Percentiles rank a stretch among this genome's conserved stretches.
Evolutionary conservation across 192 early-diverging fungal species (phyloP).

Genomic region (Thamnidium elegans): DNA sequence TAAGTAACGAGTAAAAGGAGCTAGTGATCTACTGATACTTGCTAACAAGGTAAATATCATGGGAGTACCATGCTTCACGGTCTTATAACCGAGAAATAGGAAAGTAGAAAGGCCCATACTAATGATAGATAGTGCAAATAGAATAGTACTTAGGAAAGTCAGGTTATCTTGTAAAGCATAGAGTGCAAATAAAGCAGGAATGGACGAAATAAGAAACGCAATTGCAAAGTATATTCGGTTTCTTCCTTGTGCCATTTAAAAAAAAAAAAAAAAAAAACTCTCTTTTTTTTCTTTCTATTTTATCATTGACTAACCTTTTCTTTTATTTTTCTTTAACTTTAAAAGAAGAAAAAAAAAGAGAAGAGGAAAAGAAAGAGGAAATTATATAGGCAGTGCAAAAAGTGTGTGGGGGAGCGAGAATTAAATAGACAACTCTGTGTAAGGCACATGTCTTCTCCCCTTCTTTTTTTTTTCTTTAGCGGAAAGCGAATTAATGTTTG

Average conservation of each 20-base stretch:
- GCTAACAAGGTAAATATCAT: slow-evolving; percentile 17
- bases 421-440: no score
- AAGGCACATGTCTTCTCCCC: no score
- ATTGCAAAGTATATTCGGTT: slow-evolving; percentile 32
- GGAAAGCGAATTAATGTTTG: no score
- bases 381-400: no score
- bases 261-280: no score
- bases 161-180: slow-evolving; percentile 16
- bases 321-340: no score
- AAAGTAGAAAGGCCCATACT: slow-evolving; percentile 15
- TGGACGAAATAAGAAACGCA: slow-evolving; percentile 5
- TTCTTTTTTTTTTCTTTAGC: no score
- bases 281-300: no score
- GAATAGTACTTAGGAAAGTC: slow-evolving; percentile 16
- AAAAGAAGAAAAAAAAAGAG: no score
- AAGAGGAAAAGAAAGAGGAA: no score
- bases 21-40: slow-evolving; percentile 5
- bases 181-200: slow-evolving; percentile 13
- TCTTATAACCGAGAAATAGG: slow-evolving; percentile 30
- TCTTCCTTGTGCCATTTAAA: slow-evolving; percentile 26
- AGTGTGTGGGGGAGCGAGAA: no score
- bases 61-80: slow-evolving; percentile 19
- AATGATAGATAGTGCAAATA: slow-evolving; percentile 17
- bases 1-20: slow-evolving; percentile 22
- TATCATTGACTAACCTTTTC: no score